Conservation (phyloP, 2,329 filamentous ascomycete species). For the Fonsecaea nubica region DNA sequence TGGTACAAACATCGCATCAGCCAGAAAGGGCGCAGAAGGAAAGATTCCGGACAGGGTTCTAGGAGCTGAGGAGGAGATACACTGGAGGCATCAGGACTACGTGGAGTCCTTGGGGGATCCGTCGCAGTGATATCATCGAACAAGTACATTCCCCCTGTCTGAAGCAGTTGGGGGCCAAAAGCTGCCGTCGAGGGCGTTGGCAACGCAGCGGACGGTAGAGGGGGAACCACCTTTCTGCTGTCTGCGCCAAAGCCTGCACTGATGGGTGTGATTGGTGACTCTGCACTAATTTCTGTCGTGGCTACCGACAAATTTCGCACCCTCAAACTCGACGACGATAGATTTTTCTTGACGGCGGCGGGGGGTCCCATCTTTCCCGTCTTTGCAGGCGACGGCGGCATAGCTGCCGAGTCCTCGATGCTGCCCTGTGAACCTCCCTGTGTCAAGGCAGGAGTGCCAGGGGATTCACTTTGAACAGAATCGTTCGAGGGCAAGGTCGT, state of each 20-base stretch:
- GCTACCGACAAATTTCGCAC: slow-evolving; percentile 75
- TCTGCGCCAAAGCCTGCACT: slow-evolving; percentile 68
- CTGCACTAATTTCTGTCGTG: slow-evolving; percentile 66
- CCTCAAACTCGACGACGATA: slow-evolving; percentile 72
- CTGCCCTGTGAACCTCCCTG: slow-evolving; percentile 55
- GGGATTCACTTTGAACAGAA: slow-evolving; percentile 49
- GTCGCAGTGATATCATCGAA: slow-evolving; percentile 82
- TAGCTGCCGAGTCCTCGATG: slow-evolving; percentile 44
- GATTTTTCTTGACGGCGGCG: slow-evolving; percentile 66
- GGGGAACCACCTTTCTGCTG: slow-evolving; percentile 56
- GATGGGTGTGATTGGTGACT: slow-evolving; percentile 75
- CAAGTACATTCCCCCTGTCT: slow-evolving; percentile 73
- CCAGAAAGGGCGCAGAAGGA: slow-evolving; percentile 94
- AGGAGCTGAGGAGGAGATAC: slow-evolving; percentile 70
- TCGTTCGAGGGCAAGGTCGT: slow-evolving; percentile 41
- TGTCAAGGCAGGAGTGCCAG: slow-evolving; percentile 50
- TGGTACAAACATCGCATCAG: slow-evolving; percentile 94
- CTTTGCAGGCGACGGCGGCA: slow-evolving; percentile 45
- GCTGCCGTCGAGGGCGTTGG: slow-evolving; percentile 71
- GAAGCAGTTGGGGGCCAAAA: slow-evolving; percentile 63
- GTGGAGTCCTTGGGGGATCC: slow-evolving; percentile 56
- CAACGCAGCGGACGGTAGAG: slow-evolving; percentile 61
- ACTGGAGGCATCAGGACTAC: slow-evolving; percentile 68
- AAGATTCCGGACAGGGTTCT: slow-evolving; percentile 89
- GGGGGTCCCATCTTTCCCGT: slow-evolving; percentile 34